A percentile compares a stretch with the other conserved stretches of the same genome.
phyloP scores from a whole-genome alignment of 2,329 filamentous ascomycete genomes.

The Paraconiothyrium sp. region DNA sequence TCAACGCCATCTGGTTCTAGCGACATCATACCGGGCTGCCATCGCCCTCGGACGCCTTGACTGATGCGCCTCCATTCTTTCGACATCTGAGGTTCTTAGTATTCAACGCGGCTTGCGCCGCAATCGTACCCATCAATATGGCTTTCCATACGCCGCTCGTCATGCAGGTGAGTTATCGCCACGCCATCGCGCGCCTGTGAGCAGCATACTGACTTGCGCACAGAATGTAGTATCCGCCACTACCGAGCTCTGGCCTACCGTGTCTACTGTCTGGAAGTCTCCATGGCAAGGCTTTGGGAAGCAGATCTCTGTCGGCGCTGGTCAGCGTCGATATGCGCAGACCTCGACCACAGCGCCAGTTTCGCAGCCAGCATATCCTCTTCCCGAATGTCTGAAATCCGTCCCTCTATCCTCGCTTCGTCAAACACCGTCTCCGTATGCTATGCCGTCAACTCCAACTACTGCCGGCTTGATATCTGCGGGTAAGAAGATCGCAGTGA shows the following conservation, averaged over 20 bases:
- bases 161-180: slow-evolving; percentile 56
- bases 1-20: slow-evolving; percentile 35
- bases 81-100: slow-evolving; percentile 24
- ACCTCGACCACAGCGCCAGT: slow-evolving; percentile 18
- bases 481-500: slow-evolving; percentile 19
- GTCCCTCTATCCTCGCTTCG: slow-evolving; percentile 33
- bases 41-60: slow-evolving; percentile 25
- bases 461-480: slow-evolving; percentile 28
- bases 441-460: slow-evolving; percentile 24
- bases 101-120: slow-evolving; percentile 44
- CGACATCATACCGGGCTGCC: slow-evolving; percentile 23
- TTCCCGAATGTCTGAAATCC: slow-evolving; percentile 37
- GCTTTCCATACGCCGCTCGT: slow-evolving; percentile 61
- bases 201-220: slow-evolving; percentile 27
- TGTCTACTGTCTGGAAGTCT: slow-evolving; percentile 48
- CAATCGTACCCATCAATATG: slow-evolving; percentile 51
- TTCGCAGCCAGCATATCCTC: slow-evolving; percentile 9
- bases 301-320: slow-evolving; percentile 31
- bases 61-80: slow-evolving; percentile 33
- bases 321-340: slow-evolving; percentile 31
- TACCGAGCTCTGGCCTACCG: slow-evolving; percentile 51
- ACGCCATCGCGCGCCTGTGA: slow-evolving; percentile 33
- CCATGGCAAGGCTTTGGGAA: slow-evolving; percentile 45
- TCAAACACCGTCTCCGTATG: slow-evolving; percentile 21
- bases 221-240: slow-evolving; percentile 57